Evolutionary conservation across 2,329 filamentous ascomycete species (phyloP), one percentile per base, ranked within the genome.

Genomic region (Madurella mycetomatis): DNA sequence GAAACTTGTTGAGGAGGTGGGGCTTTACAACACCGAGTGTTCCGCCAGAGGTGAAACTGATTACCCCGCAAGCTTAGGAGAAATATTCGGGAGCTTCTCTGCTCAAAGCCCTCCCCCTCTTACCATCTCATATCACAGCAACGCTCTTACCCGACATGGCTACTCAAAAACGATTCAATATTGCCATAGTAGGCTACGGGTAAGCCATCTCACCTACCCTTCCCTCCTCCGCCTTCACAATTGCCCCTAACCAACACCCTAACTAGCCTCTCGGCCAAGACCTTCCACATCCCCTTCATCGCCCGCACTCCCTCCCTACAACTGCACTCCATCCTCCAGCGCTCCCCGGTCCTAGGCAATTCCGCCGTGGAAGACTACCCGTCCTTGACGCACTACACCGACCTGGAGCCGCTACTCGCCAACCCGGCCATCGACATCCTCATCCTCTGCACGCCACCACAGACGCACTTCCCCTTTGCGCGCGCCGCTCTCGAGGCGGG

Each of bases 251-350:
- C 19, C 54, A 52, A 58, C 49, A 25, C 18, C 16, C 34, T 17
- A 16, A 12, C 39, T 39, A 82, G 80, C 67, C 65, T 80, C 49
- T 83, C 80, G 1, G 88, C 89, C 70, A 92, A 91, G 67, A 78
- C 87, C 72, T 94, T 92, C 73, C 88, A 94, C 71, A 90, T 92
- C 66, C 89, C 88, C 58, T 88, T 91, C 72, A 80, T 94, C 70
- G 73, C 75, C 50, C 77, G 79, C 31, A 82, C 85, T 0, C 76
- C 84, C 7, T 74, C 81, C 51, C 78, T 91, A 67, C 83, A 77
- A 49, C 81, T 92, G 17, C 82, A 90, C 66, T 83, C 86, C 59
- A 84, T 94, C 62, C 85, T 92, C 30, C 89, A 94, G 71, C 84
- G 89, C 56, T 81, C 74, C 5, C 87, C 87, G 5, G 81, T 79